A percentile compares a stretch with the other conserved stretches of the same genome.
Conservation (phyloP, 495 filamentous ascomycete genomes). For the Penicillium ochrochloron region DNA sequence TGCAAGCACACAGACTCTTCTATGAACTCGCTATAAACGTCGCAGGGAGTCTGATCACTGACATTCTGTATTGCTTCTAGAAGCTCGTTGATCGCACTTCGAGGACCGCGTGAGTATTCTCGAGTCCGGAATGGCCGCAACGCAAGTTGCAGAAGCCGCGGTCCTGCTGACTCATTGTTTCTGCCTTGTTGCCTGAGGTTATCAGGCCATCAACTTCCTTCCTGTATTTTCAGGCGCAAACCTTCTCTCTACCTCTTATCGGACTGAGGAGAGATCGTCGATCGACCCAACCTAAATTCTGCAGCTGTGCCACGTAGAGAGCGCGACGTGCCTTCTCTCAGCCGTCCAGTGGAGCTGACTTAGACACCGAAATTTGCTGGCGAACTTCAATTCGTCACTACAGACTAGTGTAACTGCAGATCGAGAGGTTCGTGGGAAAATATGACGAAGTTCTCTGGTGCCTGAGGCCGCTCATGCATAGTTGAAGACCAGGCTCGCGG, state of each 20-base stretch:
- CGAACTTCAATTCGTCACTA: constrained; percentile 3
- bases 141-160: constrained; percentile 42
- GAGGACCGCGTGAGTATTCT: constrained; percentile 57
- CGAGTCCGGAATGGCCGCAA: constrained; percentile 51
- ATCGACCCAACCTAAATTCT: constrained; percentile 14
- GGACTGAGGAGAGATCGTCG: constrained; percentile 13
- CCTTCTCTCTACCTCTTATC: neutral
- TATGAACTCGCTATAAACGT: constrained; percentile 3
- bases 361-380: constrained; percentile 19
- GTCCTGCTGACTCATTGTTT: constrained; percentile 31
- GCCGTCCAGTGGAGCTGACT: constrained; percentile 20
- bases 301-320: neutral
- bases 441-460: constrained; percentile 11
- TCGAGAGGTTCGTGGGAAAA: constrained; percentile 3
- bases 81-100: constrained; percentile 46
- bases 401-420: neutral
- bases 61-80: constrained; percentile 41
- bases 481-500: neutral
- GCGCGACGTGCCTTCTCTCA: constrained; percentile 11
- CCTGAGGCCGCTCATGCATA: constrained; percentile 1
- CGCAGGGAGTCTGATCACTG: constrained; percentile 27
- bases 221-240: neutral
- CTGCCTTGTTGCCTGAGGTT: neutral
- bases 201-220: neutral
- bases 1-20: constrained; percentile 5